These are phyloP conservation scores for Aspergillus wentii DNA, from an alignment of 495 filamentous ascomycete genomes.

Conservation along the genomic window DNA sequence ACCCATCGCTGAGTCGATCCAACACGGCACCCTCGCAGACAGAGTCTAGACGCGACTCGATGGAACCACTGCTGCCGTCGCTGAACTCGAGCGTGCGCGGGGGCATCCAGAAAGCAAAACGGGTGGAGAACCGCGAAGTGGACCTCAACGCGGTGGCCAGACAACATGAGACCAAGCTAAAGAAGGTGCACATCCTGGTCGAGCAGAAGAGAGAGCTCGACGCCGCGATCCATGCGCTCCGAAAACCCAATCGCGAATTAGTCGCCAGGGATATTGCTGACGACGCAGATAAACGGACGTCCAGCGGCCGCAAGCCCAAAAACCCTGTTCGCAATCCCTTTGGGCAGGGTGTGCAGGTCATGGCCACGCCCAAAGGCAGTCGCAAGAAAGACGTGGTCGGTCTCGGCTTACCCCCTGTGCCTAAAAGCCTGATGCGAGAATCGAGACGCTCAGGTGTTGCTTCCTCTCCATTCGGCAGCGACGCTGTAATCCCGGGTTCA, in stretches of 20 bases:
- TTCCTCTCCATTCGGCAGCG: slow-evolving; percentile 13
- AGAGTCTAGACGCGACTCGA: slow-evolving; percentile 30
- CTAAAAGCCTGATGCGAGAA: slow-evolving; percentile 18
- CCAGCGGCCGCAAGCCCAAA: slow-evolving; percentile 49
- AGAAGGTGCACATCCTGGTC: slow-evolving; percentile 64
- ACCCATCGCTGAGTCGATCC: slow-evolving; percentile 60
- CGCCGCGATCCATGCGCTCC: slow-evolving; percentile 75
- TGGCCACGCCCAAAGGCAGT: slow-evolving; percentile 65
- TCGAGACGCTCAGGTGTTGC: slow-evolving; percentile 1
- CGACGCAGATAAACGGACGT: slow-evolving; percentile 56
- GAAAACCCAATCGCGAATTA: slow-evolving; percentile 80
- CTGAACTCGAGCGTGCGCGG: slow-evolving; percentile 36
- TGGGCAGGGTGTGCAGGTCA: slow-evolving; percentile 60
- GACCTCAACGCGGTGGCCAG: slow-evolving; percentile 56
- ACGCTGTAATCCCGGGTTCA: slow-evolving; percentile 15
- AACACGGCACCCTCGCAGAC: slow-evolving; percentile 51
- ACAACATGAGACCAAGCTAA: slow-evolving; percentile 59
- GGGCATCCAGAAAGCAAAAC: slow-evolving; percentile 55
- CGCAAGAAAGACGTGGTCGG: slow-evolving; percentile 36
- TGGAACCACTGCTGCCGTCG: slow-evolving; percentile 32
- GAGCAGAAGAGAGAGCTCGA: slow-evolving; percentile 71
- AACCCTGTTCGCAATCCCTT: slow-evolving; percentile 60
- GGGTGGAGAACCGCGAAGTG: slow-evolving; percentile 61
- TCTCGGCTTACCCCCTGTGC: slow-evolving; percentile 26
- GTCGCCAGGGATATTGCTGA: slow-evolving; percentile 70